phyloP scores from a whole-genome alignment of 768 basidiomycete species.

The Lactarius sp. region DNA sequence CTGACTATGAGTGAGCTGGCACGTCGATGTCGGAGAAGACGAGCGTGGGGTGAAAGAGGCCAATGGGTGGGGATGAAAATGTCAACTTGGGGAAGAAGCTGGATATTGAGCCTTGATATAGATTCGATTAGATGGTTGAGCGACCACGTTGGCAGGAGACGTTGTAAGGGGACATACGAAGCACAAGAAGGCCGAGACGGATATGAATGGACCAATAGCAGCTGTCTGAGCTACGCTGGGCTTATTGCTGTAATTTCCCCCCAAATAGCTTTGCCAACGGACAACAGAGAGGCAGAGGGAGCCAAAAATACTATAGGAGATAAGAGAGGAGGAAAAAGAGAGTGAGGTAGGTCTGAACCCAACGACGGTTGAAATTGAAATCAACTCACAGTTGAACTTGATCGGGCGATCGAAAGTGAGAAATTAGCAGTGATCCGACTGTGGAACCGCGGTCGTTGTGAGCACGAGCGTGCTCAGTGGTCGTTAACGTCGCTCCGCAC shows the following conservation, averaged over 20 bases:
- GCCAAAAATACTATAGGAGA: not conserved
- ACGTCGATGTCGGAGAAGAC: not conserved
- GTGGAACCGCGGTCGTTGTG: slow-evolving; percentile 8
- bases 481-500: slow-evolving; percentile 16
- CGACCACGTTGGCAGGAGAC: not conserved
- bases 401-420: not conserved
- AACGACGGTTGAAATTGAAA: slow-evolving; percentile 4
- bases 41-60: not conserved
- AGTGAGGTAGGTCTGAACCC: not conserved
- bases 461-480: not conserved
- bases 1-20: slow-evolving; percentile 23
- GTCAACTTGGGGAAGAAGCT: slow-evolving; percentile 2
- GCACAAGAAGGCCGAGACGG: not conserved
- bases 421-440: not conserved
- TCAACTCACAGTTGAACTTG: not conserved
- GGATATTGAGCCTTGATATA: slow-evolving; percentile 13
- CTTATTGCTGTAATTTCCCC: not conserved
- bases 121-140: slow-evolving; percentile 13
- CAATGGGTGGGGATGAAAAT: slow-evolving; percentile 2
- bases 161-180: not conserved
- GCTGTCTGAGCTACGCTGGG: not conserved
- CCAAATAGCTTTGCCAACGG: not conserved
- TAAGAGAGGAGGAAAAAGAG: too few species aligned
- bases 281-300: not conserved
- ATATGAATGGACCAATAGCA: not conserved